phyloP scores from a whole-genome alignment of 2,329 filamentous ascomycete genomes.

The Juglanconis oblonga region DNA sequence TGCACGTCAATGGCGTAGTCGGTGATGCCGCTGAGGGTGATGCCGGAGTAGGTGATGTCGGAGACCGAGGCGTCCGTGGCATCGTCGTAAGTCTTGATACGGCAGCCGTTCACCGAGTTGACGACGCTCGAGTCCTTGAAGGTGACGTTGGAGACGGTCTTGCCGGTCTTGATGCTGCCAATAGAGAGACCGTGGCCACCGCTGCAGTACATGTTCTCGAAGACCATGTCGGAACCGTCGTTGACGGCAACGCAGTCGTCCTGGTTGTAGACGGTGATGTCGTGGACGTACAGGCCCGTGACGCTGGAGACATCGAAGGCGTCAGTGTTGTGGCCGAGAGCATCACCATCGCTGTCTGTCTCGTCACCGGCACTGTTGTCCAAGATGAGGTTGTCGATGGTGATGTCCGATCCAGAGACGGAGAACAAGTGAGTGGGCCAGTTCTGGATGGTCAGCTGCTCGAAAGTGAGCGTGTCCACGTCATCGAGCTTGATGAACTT shows the following conservation, averaged over 20 bases:
- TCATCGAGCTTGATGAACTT: constrained; percentile 48
- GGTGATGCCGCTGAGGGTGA: constrained; percentile 22
- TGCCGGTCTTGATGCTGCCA: constrained; percentile 43
- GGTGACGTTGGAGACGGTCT: constrained; percentile 48
- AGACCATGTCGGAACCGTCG: constrained; percentile 47
- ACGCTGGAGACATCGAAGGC: constrained; percentile 55
- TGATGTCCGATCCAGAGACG: constrained; percentile 35
- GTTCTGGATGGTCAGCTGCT: constrained; percentile 37
- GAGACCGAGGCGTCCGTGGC: constrained; percentile 35
- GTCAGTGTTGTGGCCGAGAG: constrained; percentile 50
- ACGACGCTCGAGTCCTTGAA: constrained; percentile 46
- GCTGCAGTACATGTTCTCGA: constrained; percentile 41
- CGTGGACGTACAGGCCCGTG: constrained; percentile 47
- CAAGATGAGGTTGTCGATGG: constrained; percentile 33
- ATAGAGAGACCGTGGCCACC: constrained; percentile 42
- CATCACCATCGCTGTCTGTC: constrained; percentile 13
- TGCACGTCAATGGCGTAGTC: constrained; percentile 37
- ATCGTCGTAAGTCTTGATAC: constrained; percentile 48
- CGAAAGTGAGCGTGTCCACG: constrained; percentile 34
- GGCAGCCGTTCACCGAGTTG: constrained; percentile 51
- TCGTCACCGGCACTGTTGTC: constrained; percentile 37
- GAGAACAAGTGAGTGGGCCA: constrained; percentile 40
- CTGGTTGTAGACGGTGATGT: constrained; percentile 56
- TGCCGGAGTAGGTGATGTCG: constrained; percentile 23
- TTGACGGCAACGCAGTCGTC: constrained; percentile 60